phyloP scores from a whole-genome alignment of 129 eudicot genomes.

The Pulicaria dysenterica region DNA sequence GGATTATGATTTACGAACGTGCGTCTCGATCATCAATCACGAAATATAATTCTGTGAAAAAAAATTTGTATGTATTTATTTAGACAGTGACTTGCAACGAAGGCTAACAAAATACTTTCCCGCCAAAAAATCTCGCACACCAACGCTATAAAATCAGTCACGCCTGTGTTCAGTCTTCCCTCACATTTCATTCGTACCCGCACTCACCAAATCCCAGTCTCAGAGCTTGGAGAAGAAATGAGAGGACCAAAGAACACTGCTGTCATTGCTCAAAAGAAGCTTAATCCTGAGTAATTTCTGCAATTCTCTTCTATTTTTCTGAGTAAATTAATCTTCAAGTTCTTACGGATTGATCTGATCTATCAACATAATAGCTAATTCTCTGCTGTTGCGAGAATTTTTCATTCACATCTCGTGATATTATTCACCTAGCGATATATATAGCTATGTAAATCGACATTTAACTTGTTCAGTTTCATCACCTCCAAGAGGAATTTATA shows the following conservation, averaged over 20 bases:
- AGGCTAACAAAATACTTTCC: background rate
- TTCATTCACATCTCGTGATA: constrained; percentile 1
- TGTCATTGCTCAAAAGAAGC: constrained; percentile 39
- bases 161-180: background rate
- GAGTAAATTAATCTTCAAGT: background rate
- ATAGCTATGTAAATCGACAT: background rate
- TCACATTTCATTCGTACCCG: constrained; percentile 13
- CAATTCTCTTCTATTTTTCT: background rate
- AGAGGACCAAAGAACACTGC: constrained; percentile 40
- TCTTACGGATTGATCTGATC: constrained; percentile 13
- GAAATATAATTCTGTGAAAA: no score
- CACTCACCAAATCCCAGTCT: constrained; percentile 27
- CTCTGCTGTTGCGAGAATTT: constrained; percentile 5
- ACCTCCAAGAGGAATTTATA: background rate
- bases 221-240: constrained; percentile 25
- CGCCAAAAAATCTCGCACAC: constrained; percentile 6
- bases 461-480: background rate
- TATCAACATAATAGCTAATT: background rate
- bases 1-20: no score
- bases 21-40: no score
- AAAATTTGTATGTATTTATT: no score
- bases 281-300: constrained; percentile 28
- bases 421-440: background rate
- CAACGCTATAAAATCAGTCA: constrained; percentile 5
- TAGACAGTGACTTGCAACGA: constrained; percentile 15